Conservation (phyloP, 768 basidiomycete species). For the Fistulinella prunicolor region DNA sequence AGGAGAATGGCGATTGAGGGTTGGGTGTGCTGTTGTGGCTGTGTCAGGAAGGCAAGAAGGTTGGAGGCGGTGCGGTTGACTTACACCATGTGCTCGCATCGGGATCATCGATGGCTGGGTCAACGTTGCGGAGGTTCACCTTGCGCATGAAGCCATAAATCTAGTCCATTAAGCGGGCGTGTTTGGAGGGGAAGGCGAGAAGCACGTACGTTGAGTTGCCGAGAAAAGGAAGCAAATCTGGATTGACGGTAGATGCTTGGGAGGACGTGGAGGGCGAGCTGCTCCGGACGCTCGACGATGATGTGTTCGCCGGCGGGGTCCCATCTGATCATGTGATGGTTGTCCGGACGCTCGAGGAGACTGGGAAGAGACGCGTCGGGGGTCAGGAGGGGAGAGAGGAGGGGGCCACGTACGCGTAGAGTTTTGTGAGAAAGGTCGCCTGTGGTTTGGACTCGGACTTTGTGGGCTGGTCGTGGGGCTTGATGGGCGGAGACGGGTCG, state of each 20-base stretch:
- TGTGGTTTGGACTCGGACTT: conserved; percentile 81
- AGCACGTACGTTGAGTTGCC: conserved; percentile 87
- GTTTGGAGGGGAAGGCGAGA: conserved; percentile 23
- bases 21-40: conserved; percentile 75
- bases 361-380: conserved; percentile 41
- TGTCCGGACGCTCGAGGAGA: conserved; percentile 86
- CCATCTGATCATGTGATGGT: conserved; percentile 97
- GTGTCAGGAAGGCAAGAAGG: conserved; percentile 18
- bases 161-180: conserved; percentile 44
- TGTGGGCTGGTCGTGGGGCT: conserved; percentile 44
- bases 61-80: conserved; percentile 35
- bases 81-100: conserved; percentile 97
- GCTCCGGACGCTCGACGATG: conserved; percentile 92
- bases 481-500: conserved; percentile 43
- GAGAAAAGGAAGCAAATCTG: conserved; percentile 94
- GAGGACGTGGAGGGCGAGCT: conserved; percentile 90
- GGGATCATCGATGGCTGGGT: conserved; percentile 92
- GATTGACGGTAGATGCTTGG: conserved; percentile 95
- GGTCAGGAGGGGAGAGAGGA: conserved; percentile 1
- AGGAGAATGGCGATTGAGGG: conserved; percentile 86
- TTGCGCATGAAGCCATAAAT: conserved; percentile 99
- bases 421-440: conserved; percentile 95
- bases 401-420: conserved; percentile 90
- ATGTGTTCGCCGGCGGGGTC: conserved; percentile 91
- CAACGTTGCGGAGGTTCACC: conserved; percentile 92